phyloP scores from a whole-genome alignment of 495 filamentous ascomycete genomes.

The Xylaria longipes region DNA sequence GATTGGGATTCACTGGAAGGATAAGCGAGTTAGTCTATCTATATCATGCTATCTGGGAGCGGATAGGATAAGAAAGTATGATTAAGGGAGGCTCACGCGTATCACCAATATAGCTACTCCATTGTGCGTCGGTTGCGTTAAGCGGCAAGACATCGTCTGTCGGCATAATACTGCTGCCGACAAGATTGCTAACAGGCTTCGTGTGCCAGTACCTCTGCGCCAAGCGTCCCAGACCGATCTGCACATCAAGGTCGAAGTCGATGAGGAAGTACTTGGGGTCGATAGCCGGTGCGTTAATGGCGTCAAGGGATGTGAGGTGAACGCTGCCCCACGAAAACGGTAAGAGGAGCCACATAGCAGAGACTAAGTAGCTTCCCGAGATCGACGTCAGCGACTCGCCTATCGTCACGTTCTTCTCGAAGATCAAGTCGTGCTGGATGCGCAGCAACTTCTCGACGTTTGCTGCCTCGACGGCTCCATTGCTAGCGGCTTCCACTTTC shows the following conservation, averaged over 20 bases:
- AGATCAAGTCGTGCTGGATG: constrained; percentile 52
- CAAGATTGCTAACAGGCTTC: constrained; percentile 29
- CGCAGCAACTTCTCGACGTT: constrained; percentile 46
- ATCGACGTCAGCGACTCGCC: constrained; percentile 47
- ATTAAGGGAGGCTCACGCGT: constrained; percentile 24
- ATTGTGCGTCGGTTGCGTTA: constrained; percentile 41
- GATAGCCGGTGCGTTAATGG: constrained; percentile 42
- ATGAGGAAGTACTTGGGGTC: constrained; percentile 42
- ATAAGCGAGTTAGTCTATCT: not conserved
- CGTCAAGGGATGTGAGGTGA: constrained; percentile 47
- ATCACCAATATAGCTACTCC: constrained; percentile 33
- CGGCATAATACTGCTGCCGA: constrained; percentile 27
- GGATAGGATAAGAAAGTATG: not conserved
- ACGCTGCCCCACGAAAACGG: constrained; percentile 54
- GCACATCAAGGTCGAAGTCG: constrained; percentile 43
- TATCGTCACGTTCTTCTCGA: constrained; percentile 49
- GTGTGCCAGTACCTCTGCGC: constrained; percentile 38
- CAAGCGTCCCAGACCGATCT: constrained; percentile 35
- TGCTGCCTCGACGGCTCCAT: constrained; percentile 34
- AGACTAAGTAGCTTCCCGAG: constrained; percentile 32
- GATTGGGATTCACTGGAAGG: constrained; percentile 31
- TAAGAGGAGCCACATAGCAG: constrained; percentile 51
- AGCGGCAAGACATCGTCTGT: constrained; percentile 26
- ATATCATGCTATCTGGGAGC: not conserved
- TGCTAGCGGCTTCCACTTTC: constrained; percentile 38